Percentiles rank a stretch among this genome's conserved stretches.
Evolutionary conservation across 768 basidiomycete genomes (phyloP).

Genomic region (Phylloporus sp.): DNA sequence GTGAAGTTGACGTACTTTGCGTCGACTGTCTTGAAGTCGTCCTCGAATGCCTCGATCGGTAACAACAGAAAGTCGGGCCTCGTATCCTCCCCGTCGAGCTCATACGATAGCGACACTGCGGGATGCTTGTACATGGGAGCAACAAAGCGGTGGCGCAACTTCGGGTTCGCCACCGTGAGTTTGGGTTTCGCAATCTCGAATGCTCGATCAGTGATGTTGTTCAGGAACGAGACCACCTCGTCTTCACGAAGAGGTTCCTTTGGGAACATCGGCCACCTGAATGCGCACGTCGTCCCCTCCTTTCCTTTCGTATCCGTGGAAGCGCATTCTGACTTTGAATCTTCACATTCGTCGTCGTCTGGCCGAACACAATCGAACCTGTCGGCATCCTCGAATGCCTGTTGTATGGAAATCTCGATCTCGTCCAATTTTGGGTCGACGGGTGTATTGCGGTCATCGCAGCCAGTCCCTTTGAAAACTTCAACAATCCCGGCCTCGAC

Average conservation of each 20-base stretch:
- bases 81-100: slow-evolving; percentile 4
- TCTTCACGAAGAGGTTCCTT: neutral
- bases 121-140: neutral
- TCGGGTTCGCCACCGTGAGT: neutral
- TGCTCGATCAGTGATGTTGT: slow-evolving; percentile 6
- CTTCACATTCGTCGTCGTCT: too few relatives aligned
- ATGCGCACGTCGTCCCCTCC: neutral
- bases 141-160: slow-evolving; percentile 10
- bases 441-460: neutral
- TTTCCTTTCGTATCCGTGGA: neutral
- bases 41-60: slow-evolving; percentile 8
- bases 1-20: neutral
- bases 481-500: neutral
- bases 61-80: slow-evolving; percentile 13
- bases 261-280: slow-evolving; percentile 4
- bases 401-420: neutral
- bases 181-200: neutral
- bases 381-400: slow-evolving; percentile 4
- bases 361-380: neutral
- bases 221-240: slow-evolving; percentile 6
- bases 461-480: neutral
- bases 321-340: neutral
- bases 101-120: slow-evolving; percentile 7
- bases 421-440: neutral
- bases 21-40: neutral